Evolutionary conservation across 1,139 yeast genomes (phyloP), one percentile per base, ranked within the genome.

Genomic region (Geotrichum klebahnii): DNA sequence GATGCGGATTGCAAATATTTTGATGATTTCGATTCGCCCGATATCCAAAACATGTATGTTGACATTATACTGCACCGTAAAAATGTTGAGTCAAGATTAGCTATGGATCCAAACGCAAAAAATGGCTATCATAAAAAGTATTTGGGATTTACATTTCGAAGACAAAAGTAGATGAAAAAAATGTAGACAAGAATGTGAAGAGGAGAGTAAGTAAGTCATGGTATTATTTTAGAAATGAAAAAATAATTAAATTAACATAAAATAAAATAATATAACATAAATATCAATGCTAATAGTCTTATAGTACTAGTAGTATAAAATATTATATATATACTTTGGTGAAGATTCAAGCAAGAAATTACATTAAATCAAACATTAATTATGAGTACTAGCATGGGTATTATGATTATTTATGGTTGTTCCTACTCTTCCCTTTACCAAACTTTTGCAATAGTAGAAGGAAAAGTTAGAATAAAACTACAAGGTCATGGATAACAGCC

Each of bases 11-110:
- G 42, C 46, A 49, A 46, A 31, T 52, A 52, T 26, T 52, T 52
- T 52, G 55, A 52, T 36, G 55, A 52, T 42, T 52, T 52, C 44
- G 40, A 46, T 4, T 52, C 55, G n/a, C 51, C 51, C 2, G 55
- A 49, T 4, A 46, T 46, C 22, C 53, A 52, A 22, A 35, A 49
- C 32, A 37, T 52, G 47, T 52, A 52, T 24, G 44, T 44, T 22
- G 55, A 52, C 22, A 46, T 52, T 32, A 46, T 52, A 10, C 23
- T 44, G 45, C 55, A 52, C 28, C 50, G 55, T 4, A 38, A 43
- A 35, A 37, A 44, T 6, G 44, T 46, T 16, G 52, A 47, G 35
- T 14, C 32, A 14, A 39, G 35, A 19, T 19, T 47, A 4, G 53
- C 48, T 8, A 26, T 19, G 16, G 50, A 52, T 28, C 49, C 51